phyloP scores from a whole-genome alignment of 1,139 yeast genomes.

The Yamadazyma atlantica region DNA sequence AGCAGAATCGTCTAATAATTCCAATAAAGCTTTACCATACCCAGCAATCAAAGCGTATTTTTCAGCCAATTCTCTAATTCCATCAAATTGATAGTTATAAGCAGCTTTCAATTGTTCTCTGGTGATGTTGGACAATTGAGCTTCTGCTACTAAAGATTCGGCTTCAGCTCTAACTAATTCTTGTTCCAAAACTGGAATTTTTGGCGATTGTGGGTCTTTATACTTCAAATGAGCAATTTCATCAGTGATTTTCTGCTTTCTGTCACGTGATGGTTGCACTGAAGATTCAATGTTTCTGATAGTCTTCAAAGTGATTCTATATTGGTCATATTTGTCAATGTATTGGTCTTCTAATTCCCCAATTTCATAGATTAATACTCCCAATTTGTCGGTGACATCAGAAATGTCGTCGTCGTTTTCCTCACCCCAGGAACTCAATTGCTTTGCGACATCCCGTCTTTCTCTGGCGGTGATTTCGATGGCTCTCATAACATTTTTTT shows the following conservation, averaged over 20 bases:
- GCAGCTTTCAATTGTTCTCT: constrained; percentile 98
- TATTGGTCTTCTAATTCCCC: constrained; percentile 98
- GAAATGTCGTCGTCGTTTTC: constrained; percentile 96
- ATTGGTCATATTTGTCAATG: constrained; percentile 96
- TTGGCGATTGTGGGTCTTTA: constrained; percentile 97
- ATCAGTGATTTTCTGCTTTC: constrained; percentile 96
- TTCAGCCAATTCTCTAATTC: constrained; percentile 94
- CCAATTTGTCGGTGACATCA: constrained; percentile 95
- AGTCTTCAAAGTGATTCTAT: constrained; percentile 92
- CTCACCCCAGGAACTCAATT: constrained; percentile 96
- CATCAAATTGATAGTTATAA: constrained; percentile 94
- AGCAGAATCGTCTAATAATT: constrained; percentile 92
- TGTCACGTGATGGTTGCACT: constrained; percentile 97
- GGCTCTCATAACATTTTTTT: constrained; percentile 93
- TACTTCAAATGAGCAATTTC: constrained; percentile 96
- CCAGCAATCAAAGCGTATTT: constrained; percentile 96
- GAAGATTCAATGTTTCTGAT: constrained; percentile 96
- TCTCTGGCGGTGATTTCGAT: constrained; percentile 92
- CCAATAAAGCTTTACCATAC: constrained; percentile 95
- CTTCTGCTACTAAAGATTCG: constrained; percentile 97
- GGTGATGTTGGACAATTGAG: constrained; percentile 96
- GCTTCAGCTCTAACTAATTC: constrained; percentile 99
- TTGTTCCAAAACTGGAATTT: constrained; percentile 92
- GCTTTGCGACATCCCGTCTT: constrained; percentile 95
- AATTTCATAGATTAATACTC: constrained; percentile 91